Evolutionary conservation across 202 grass and related monocot genomes (phyloP), one percentile per base, ranked within the genome.

Genomic region (Alloteropsis angusta): DNA sequence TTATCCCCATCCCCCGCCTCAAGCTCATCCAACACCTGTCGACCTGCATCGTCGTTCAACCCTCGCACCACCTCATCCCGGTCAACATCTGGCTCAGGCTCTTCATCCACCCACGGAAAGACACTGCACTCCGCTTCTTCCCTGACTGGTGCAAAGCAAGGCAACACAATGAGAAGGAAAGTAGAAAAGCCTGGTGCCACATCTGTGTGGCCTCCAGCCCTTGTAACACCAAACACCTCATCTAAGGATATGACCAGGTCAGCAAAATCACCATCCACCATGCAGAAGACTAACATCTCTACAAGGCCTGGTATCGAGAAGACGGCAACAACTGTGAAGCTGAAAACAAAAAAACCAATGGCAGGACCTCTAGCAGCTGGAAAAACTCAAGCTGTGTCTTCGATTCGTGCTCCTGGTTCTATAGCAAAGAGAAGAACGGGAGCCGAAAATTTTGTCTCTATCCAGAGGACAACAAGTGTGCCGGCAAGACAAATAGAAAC

Each of bases 401-500:
- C 43, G 5, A 26, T 35, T 14, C 62, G 18, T 16, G 17, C 30
- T 50, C 12, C 32, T 21, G 50, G 52, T 4, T 0, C 84, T 18
- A 6, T 16, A 32, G 34, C 53, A 14, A 86, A 76, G 71, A 68
- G 36, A 68, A 81, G 22, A 14, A 26, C 5, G 18, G 53, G 70
- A 25, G 3, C 18, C 2, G 35, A 48, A 34, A 76, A 39, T 35
- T 60, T 22, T 44, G 17, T 11, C 16, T 62, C 71, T 22, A 74
- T 75, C 12, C 69, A 85, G 44, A 86, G 77, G 71, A 81, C 84
- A 54, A 74, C 3, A 32, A 86, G 62, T 37, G 71, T 61, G 14
- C 77, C 62, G 0, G 42, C 9, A 1, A 26, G 14, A 42, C 56
- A 37, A 44, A 45, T 56, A 36, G 61, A 61, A 15, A 50, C 37